Percentiles rank a stretch among this genome's conserved stretches.
Evolutionary conservation across 805 yeast species (phyloP).

Genomic region (Kuraishia cidri): DNA sequence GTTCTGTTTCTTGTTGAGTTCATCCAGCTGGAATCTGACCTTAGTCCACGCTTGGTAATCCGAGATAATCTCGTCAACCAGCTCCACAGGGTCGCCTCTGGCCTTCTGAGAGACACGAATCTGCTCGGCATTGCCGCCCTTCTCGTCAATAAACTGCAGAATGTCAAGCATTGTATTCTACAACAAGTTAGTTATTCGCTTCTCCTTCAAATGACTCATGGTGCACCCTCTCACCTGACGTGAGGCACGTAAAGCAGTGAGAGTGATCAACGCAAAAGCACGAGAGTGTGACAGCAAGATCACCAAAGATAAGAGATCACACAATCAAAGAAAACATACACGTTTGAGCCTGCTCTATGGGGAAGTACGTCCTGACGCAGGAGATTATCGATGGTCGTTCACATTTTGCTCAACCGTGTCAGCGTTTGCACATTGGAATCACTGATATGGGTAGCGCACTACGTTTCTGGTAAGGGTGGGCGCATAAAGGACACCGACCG

Average conservation of each 20-base stretch:
- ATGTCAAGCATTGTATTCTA: conserved; percentile 72
- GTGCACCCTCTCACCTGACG: too few relatives aligned
- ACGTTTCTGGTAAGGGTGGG: too few relatives aligned
- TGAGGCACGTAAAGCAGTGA: conserved; percentile 1
- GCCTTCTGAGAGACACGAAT: conserved; percentile 86
- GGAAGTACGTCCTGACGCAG: too few relatives aligned
- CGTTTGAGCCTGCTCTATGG: too few relatives aligned
- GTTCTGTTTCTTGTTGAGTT: conserved; percentile 79
- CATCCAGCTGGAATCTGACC: conserved; percentile 85
- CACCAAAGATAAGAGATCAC: too few relatives aligned
- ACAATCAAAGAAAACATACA: too few relatives aligned
- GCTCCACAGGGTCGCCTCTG: conserved; percentile 89
- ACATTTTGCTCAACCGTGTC: too few relatives aligned
- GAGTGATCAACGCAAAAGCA: background rate
- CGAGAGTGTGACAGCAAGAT: too few relatives aligned
- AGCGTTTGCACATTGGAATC: too few relatives aligned
- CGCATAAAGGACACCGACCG: too few relatives aligned
- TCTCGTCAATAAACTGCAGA: conserved; percentile 84
- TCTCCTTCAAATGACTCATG: conserved; percentile 1
- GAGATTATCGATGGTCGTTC: too few relatives aligned
- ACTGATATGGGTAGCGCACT: too few relatives aligned
- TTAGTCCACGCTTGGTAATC: conserved; percentile 92
- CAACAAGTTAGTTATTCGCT: background rate
- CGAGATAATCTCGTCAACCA: conserved; percentile 89
- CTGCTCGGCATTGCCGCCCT: conserved; percentile 91